Evolutionary conservation across 495 filamentous ascomycete genomes (phyloP).

Genomic region (Talaromyces proteolyticus): DNA sequence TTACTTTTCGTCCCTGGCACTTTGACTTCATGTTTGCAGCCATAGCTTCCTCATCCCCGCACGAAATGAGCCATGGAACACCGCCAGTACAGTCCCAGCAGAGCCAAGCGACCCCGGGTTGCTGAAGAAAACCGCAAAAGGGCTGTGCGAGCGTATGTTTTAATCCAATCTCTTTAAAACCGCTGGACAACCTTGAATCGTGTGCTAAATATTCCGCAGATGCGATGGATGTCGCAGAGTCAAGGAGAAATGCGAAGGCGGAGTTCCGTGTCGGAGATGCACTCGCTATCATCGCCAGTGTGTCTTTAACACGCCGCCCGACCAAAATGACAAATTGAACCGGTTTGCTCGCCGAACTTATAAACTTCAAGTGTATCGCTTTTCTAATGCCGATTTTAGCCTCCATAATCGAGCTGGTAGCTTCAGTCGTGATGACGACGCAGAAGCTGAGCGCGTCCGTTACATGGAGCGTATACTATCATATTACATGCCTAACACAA

Average conservation of each 20-base stretch:
- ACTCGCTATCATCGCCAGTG: conserved; percentile 42
- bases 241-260: conserved; percentile 47
- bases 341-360: too few relatives aligned
- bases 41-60: not conserved
- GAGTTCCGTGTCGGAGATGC: conserved; percentile 44
- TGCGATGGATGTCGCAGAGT: conserved; percentile 44
- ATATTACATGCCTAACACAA: conserved; percentile 36
- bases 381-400: conserved; percentile 12
- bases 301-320: conserved; percentile 34
- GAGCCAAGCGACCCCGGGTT: conserved; percentile 36
- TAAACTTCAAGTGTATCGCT: too few relatives aligned
- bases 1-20: not conserved
- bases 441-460: conserved; percentile 36
- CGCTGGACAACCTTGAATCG: too few relatives aligned
- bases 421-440: conserved; percentile 32
- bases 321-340: conserved; percentile 24
- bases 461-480: conserved; percentile 39
- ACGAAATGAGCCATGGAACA: not conserved
- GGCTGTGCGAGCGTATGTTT: conserved; percentile 38
- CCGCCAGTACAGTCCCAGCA: not conserved
- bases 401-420: conserved; percentile 29
- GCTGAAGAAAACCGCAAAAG: conserved; percentile 45
- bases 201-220: conserved; percentile 14
- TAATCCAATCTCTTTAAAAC: too few relatives aligned
- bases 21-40: not conserved